phyloP scores from a whole-genome alignment of 441 rosid genomes.

The Adansonia grandidieri region DNA sequence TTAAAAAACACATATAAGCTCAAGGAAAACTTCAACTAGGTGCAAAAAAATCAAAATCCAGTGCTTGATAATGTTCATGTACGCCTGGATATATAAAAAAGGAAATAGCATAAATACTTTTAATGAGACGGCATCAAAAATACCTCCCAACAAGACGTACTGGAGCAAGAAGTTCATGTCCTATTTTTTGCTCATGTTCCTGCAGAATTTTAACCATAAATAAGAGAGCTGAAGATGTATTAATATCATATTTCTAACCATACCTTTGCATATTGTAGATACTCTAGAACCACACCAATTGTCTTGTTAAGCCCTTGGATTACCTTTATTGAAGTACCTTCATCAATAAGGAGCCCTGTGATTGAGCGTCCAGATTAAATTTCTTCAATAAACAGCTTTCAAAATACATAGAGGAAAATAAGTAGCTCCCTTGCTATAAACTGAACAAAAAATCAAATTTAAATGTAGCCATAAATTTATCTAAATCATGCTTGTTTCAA shows the following conservation, averaged over 20 bases:
- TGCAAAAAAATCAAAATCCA: background rate
- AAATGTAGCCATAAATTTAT: background rate
- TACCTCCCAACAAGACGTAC: conserved; percentile 91
- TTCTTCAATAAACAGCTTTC: conserved; percentile 23
- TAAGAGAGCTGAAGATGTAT: conserved; percentile 24
- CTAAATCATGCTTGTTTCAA: background rate
- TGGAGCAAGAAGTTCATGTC: conserved; percentile 95
- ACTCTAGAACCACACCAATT: conserved; percentile 65
- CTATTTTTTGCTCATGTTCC: conserved; percentile 83
- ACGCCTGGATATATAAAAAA: background rate
- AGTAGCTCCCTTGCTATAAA: background rate
- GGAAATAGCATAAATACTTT: background rate
- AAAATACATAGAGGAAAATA: background rate
- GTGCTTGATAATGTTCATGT: conserved; percentile 10
- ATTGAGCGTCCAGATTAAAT: conserved; percentile 22
- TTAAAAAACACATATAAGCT: no score
- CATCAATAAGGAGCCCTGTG: conserved; percentile 52
- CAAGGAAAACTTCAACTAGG: no score
- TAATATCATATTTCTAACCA: conserved; percentile 18
- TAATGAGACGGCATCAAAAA: conserved; percentile 28
- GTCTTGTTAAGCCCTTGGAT: conserved; percentile 75
- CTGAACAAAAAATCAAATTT: background rate
- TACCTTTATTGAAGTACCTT: conserved; percentile 51
- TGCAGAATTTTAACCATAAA: conserved; percentile 40
- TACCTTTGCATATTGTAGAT: conserved; percentile 89